Conservation (phyloP, 2,329 filamentous ascomycete genomes). For the Aspergillus sp. region DNA sequence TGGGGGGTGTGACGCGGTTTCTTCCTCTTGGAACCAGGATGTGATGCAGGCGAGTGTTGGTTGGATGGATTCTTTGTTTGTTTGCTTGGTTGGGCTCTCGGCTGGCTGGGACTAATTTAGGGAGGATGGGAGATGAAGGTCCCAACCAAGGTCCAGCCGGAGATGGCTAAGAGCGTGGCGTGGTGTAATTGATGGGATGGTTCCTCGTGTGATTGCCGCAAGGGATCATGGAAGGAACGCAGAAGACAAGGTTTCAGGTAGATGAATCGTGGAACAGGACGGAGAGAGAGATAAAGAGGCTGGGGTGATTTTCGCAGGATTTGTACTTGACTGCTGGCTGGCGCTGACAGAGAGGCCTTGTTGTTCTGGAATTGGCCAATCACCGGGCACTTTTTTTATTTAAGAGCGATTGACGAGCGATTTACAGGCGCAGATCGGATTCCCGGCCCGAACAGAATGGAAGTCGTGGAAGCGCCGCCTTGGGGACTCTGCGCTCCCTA, state of each 20-base stretch:
- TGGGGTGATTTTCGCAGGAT: neutral
- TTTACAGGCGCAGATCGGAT: neutral
- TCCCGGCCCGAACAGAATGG: neutral
- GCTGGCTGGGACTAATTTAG: neutral
- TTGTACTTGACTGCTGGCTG: neutral
- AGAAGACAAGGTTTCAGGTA: too few species aligned
- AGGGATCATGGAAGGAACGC: too few species aligned
- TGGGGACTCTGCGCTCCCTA: too few species aligned
- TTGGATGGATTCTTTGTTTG: neutral
- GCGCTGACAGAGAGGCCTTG: neutral
- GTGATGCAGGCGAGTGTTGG: too few species aligned
- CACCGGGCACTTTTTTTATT: neutral
- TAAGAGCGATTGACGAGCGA: neutral
- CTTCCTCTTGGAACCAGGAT: too few species aligned
- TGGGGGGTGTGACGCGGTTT: neutral
- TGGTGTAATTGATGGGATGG: neutral
- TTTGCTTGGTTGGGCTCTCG: neutral
- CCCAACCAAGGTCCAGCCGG: neutral
- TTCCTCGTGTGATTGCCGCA: too few species aligned
- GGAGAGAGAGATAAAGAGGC: neutral
- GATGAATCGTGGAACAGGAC: too few species aligned
- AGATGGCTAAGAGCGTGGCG: neutral
- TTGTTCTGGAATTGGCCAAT: constrained; percentile 7
- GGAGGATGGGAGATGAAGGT: too few species aligned
- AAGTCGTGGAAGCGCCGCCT: neutral